Evolutionary conservation across 2,329 filamentous ascomycete genomes (phyloP).

Genomic region (Diaporthe velutina): DNA sequence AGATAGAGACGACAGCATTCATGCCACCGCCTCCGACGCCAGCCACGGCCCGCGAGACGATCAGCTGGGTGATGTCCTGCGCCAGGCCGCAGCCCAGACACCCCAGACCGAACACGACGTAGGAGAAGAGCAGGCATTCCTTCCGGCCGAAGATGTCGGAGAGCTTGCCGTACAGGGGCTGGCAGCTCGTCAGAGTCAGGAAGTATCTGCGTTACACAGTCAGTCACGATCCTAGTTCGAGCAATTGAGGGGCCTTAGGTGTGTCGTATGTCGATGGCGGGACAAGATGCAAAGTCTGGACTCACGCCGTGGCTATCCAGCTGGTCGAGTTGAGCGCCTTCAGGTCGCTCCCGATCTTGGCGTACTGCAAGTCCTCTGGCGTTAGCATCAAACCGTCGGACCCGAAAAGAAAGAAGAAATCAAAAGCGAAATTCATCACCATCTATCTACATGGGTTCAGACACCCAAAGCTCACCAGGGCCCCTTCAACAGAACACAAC

Average conservation of each 20-base stretch:
- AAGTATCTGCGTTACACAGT: conserved; percentile 67
- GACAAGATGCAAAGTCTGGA: background rate
- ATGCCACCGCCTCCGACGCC: conserved; percentile 79
- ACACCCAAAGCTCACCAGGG: background rate
- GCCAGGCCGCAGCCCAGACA: conserved; percentile 67
- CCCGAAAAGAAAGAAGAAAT: background rate
- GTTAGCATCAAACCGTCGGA: background rate
- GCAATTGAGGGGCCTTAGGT: too few relatives aligned
- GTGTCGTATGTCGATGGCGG: background rate
- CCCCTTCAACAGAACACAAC: background rate
- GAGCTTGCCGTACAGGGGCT: conserved; percentile 72
- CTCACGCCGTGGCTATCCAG: conserved; percentile 71
- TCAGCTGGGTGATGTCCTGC: conserved; percentile 60
- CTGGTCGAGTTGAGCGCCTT: conserved; percentile 80
- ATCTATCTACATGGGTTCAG: background rate
- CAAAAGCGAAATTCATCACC: background rate
- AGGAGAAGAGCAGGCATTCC: conserved; percentile 72
- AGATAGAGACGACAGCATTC: conserved; percentile 76
- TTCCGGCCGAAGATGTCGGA: conserved; percentile 75
- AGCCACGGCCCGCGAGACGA: conserved; percentile 57
- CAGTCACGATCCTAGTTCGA: background rate
- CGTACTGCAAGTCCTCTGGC: conserved; percentile 60
- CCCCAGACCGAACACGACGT: conserved; percentile 50
- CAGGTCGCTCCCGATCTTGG: conserved; percentile 81
- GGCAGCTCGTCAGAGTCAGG: conserved; percentile 80